These are phyloP conservation scores for Stagonosporopsis cucurbitacearum DNA, from an alignment of 2,329 filamentous ascomycete genomes.

Conservation along the genomic window DNA sequence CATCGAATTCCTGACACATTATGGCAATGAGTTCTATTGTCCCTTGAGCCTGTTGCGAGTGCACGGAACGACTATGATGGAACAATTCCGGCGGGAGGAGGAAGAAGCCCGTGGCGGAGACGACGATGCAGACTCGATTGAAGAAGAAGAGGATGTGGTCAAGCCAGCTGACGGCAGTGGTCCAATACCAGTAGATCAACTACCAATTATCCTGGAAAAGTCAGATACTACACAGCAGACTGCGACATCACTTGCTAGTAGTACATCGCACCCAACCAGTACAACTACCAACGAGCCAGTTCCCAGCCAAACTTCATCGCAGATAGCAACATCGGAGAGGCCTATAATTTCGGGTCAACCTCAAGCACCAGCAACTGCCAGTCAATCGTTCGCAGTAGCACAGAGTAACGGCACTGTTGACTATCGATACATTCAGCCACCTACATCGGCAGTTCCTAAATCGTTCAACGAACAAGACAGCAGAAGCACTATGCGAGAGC, in stretches of 20 bases:
- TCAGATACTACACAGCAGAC: not conserved
- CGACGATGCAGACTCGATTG: conserved; percentile 67
- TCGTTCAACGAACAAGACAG: not conserved
- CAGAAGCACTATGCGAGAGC: not conserved
- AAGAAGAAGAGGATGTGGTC: conserved; percentile 51
- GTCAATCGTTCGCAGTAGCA: not conserved
- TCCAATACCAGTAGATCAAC: conserved; percentile 26
- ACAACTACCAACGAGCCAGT: not conserved
- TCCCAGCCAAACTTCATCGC: not conserved
- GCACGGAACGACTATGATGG: conserved; percentile 92
- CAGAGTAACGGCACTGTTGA: not conserved
- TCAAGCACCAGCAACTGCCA: not conserved
- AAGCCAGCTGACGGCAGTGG: conserved; percentile 45
- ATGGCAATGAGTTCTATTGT: conserved; percentile 96
- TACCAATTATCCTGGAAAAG: conserved; percentile 27
- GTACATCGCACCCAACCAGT: not conserved
- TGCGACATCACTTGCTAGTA: conserved; percentile 1
- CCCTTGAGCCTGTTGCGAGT: conserved; percentile 88
- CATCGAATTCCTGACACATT: conserved; percentile 91
- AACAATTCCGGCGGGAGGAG: conserved; percentile 89
- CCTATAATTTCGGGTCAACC: not conserved
- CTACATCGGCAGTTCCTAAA: not conserved
- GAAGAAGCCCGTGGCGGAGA: conserved; percentile 66
- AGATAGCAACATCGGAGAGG: not conserved
- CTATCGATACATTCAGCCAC: not conserved